A percentile compares a stretch with the other conserved stretches of the same genome.
These are phyloP conservation scores for Colletotrichum somersetense DNA, from an alignment of 2,329 filamentous ascomycete genomes.

Conservation along the genomic window DNA sequence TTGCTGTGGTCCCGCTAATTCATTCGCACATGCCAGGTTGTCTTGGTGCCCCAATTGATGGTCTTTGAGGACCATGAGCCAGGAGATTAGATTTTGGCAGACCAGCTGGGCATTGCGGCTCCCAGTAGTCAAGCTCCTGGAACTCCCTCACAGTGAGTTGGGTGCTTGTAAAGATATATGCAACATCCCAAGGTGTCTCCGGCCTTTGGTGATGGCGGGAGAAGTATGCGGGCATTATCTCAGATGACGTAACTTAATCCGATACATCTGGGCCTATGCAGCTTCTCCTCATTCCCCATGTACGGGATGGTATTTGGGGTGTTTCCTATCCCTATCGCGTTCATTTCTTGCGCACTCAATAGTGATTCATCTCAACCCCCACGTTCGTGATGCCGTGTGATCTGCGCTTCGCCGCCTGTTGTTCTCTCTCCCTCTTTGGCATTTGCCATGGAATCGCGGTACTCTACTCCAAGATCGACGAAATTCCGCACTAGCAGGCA, in stretches of 20 bases:
- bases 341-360: neutral
- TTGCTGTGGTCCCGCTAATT: neutral
- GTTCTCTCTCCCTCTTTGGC: neutral
- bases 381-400: slow-evolving; percentile 1
- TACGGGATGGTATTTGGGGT: neutral
- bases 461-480: slow-evolving; percentile 28
- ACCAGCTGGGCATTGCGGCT: slow-evolving; percentile 34
- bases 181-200: slow-evolving; percentile 3
- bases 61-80: slow-evolving; percentile 13
- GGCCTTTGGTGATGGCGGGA: slow-evolving; percentile 8
- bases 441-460: neutral
- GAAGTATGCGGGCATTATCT: slow-evolving; percentile 1
- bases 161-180: neutral
- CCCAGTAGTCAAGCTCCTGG: slow-evolving; percentile 16
- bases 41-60: neutral
- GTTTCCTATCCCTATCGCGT: slow-evolving; percentile 1
- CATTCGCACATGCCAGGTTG: slow-evolving; percentile 24
- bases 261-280: neutral
- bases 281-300: neutral
- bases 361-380: neutral
- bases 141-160: slow-evolving; percentile 4
- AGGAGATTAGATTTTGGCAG: slow-evolving; percentile 19
- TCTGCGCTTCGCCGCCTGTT: slow-evolving; percentile 12
- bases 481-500: neutral
- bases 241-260: slow-evolving; percentile 21